These are phyloP conservation scores for Isatis lusitanica DNA, from an alignment of 441 rosid genomes.

Conservation along the genomic window DNA sequence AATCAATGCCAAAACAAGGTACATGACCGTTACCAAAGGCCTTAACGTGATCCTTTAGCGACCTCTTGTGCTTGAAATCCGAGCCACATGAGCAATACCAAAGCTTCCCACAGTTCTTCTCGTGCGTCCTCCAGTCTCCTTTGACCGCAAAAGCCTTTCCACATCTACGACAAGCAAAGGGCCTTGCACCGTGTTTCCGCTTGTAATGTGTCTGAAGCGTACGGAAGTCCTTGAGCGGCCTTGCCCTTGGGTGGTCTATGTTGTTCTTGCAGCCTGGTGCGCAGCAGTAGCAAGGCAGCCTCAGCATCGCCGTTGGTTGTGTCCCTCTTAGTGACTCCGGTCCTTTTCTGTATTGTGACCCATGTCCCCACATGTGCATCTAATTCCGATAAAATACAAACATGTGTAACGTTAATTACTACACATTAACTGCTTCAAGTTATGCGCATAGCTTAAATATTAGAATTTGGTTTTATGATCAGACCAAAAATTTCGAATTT, in stretches of 20 bases:
- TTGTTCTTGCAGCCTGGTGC: slow-evolving; percentile 91
- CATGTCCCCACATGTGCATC: slow-evolving; percentile 99
- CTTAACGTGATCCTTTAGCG: slow-evolving; percentile 87
- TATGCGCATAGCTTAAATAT: not conserved
- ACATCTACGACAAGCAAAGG: slow-evolving; percentile 88
- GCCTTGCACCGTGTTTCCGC: slow-evolving; percentile 87
- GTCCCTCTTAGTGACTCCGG: slow-evolving; percentile 95
- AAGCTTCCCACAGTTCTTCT: slow-evolving; percentile 97
- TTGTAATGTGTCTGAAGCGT: slow-evolving; percentile 99
- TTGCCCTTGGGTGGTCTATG: slow-evolving; percentile 90
- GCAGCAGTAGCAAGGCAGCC: slow-evolving; percentile 93
- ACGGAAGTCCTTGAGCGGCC: slow-evolving; percentile 88
- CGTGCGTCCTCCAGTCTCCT: slow-evolving; percentile 99
- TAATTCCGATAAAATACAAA: slow-evolving; percentile 23
- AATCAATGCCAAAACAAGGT: slow-evolving; percentile 62
- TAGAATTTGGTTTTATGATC: not conserved
- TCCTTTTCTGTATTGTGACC: slow-evolving; percentile 94
- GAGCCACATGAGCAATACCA: slow-evolving; percentile 97
- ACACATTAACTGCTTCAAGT: not conserved
- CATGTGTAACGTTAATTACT: not conserved
- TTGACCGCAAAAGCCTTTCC: slow-evolving; percentile 93
- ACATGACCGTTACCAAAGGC: slow-evolving; percentile 88
- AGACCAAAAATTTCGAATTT: not conserved
- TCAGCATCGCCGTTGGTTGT: slow-evolving; percentile 93
- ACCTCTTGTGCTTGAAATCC: slow-evolving; percentile 94